These are phyloP conservation scores for Sphagnum contortum DNA, from an alignment of 225 moss, liverwort and hornwort genomes.

Conservation along the genomic window DNA sequence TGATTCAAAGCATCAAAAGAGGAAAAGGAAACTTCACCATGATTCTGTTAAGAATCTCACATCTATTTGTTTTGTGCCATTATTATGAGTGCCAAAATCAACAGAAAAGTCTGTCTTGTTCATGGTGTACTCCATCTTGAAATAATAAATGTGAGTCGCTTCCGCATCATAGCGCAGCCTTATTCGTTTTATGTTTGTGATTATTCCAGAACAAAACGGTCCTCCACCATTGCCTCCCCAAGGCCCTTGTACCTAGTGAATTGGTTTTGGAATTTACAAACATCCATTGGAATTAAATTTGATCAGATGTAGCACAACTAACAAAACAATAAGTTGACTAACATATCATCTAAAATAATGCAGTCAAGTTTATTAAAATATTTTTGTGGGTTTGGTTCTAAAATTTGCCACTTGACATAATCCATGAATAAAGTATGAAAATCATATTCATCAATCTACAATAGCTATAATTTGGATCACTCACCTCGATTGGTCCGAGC, in stretches of 20 bases:
- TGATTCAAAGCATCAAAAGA: no score
- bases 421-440: no score
- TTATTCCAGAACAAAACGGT: constrained; percentile 2
- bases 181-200: constrained; percentile 1
- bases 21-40: no score
- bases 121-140: constrained; percentile 3
- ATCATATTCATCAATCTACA: no score
- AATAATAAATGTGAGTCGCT: neutral
- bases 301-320: neutral
- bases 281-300: neutral
- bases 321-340: neutral
- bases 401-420: no score
- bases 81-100: neutral
- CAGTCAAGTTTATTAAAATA: neutral
- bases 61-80: neutral
- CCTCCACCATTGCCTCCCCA: constrained; percentile 5
- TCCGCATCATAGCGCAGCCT: neutral
- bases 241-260: constrained; percentile 7
- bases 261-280: neutral
- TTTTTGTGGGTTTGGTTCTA: no score
- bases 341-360: neutral
- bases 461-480: no score
- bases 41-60: neutral
- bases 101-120: neutral
- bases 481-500: no score